Base-by-base conservation (phyloP, 495 filamentous ascomycete genomes). In the Aspergillus bridgeri region DNA sequence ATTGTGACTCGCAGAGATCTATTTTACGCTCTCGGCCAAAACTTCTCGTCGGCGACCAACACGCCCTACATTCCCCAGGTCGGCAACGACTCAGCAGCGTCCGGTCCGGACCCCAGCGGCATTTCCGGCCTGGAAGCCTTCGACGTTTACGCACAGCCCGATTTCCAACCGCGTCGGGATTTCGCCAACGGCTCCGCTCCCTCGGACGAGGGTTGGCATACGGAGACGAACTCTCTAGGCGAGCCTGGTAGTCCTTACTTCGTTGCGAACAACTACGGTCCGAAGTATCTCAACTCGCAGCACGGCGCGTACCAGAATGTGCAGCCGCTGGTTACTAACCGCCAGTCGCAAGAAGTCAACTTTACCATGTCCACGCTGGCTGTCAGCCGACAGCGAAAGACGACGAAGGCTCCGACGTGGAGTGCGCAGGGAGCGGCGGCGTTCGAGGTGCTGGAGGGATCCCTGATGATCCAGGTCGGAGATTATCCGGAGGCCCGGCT, bases 401-500 rank as follows among this genome's bases (percentile, higher is more conserved):
- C 56, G 47, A 44, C 44, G 23, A 63, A 50, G 9, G 59, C 61
- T 0, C 65, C 69, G 1, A 57, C 54, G 5, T 72, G 63, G 51
- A 63, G 47, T 0, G 54, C 58, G 23, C 3, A 22, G 0, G 71
- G 70, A 0, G 70, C 71, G 33, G 63, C 64, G 18, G 75, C 76
- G 0, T 75, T 77, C 46, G 62, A 74, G 62, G 63, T 77, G n/a
- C 47, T 72, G n/a, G 76, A 79, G 51, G 76, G 75, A 9, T 51
- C 64, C 25, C 49, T 79, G 0, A 57, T 46, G 33, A 64, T 77
- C 18, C 44, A 61, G 46, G 72, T 76, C 52, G 70, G 65, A 1
- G 70, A 65, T 18, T 71, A 69, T 54, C 68, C 72, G 1, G 48
- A 54, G 3, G 67, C 67, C 5, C 58, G 33, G 6, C 45, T 77